These are phyloP conservation scores for Caloboletus firmus DNA, from an alignment of 1,284 basidiomycete species.

Conservation along the genomic window DNA sequence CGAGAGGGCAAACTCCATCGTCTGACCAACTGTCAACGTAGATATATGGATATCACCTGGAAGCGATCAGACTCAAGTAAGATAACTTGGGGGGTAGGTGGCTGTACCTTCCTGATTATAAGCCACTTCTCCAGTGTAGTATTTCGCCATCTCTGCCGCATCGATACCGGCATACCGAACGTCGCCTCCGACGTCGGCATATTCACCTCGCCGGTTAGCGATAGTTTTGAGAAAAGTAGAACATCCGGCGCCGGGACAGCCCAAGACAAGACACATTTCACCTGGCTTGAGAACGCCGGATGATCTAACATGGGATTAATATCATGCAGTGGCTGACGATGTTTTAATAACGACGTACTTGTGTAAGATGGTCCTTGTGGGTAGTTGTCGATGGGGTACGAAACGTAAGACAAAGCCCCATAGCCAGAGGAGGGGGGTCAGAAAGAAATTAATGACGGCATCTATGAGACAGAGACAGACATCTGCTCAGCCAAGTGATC, in stretches of 20 bases:
- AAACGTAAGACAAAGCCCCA: slow-evolving; percentile 51
- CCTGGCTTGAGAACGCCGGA: slow-evolving; percentile 63
- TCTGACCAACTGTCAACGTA: slow-evolving; percentile 75
- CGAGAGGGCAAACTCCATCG: slow-evolving; percentile 65
- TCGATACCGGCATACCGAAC: slow-evolving; percentile 75
- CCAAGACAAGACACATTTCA: slow-evolving; percentile 60
- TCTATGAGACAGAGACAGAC: slow-evolving; percentile 41
- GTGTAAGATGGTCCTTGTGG: slow-evolving; percentile 60
- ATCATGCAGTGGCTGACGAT: slow-evolving; percentile 13
- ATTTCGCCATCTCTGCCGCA: slow-evolving; percentile 61
- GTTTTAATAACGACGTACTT: slow-evolving; percentile 49
- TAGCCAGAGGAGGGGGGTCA: slow-evolving; percentile 53
- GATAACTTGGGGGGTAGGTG: not conserved
- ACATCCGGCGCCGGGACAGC: slow-evolving; percentile 81
- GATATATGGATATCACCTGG: slow-evolving; percentile 74
- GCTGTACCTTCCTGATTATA: slow-evolving; percentile 76
- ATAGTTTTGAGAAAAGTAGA: slow-evolving; percentile 78
- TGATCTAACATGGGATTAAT: slow-evolving; percentile 45
- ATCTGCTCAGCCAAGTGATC: not conserved
- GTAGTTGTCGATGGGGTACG: slow-evolving; percentile 55
- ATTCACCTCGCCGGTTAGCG: slow-evolving; percentile 69
- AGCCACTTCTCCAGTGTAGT: slow-evolving; percentile 80
- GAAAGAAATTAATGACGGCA: slow-evolving; percentile 57
- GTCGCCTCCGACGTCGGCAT: slow-evolving; percentile 59
- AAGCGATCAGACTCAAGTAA: slow-evolving; percentile 1